These are phyloP conservation scores for Zygosaccharomyces pseudobailii DNA, from an alignment of 1,139 yeast genomes.

Conservation along the genomic window DNA sequence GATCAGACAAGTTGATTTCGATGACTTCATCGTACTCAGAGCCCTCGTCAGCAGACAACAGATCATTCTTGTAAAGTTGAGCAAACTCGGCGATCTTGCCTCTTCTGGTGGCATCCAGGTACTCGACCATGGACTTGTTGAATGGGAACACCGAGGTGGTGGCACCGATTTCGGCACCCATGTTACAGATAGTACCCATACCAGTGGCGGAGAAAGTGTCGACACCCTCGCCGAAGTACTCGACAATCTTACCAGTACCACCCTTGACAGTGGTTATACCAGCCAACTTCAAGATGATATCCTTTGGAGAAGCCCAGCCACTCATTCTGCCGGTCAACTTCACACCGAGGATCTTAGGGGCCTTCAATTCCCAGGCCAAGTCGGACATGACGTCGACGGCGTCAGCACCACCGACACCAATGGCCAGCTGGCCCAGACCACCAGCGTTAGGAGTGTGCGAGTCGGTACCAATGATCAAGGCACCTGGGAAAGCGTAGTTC, in stretches of 20 bases:
- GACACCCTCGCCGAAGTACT: conserved; percentile 96
- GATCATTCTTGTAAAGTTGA: conserved; percentile 64
- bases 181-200: conserved; percentile 99
- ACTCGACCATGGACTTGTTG: conserved; percentile 85
- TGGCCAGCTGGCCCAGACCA: conserved; percentile 97
- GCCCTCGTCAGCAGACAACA: conserved; percentile 87
- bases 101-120: conserved; percentile 86
- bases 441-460: conserved; percentile 99
- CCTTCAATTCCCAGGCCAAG: conserved; percentile 97
- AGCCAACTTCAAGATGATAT: conserved; percentile 89
- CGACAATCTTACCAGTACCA: conserved; percentile 98
- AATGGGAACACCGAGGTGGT: conserved; percentile 98
- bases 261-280: conserved; percentile 98
- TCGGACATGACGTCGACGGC: conserved; percentile 97
- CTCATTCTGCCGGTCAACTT: conserved; percentile 91
- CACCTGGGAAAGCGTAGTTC: conserved; percentile 98
- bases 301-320: conserved; percentile 99
- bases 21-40: conserved; percentile 94
- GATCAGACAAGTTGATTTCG: conserved; percentile 89
- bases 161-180: conserved; percentile 99
- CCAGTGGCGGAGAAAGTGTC: conserved; percentile 96
- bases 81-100: conserved; percentile 80
- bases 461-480: conserved; percentile 94
- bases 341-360: conserved; percentile 96
- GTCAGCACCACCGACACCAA: conserved; percentile 99